phyloP scores from a whole-genome alignment of 805 yeast species.

The Metschnikowia colocasiae region DNA sequence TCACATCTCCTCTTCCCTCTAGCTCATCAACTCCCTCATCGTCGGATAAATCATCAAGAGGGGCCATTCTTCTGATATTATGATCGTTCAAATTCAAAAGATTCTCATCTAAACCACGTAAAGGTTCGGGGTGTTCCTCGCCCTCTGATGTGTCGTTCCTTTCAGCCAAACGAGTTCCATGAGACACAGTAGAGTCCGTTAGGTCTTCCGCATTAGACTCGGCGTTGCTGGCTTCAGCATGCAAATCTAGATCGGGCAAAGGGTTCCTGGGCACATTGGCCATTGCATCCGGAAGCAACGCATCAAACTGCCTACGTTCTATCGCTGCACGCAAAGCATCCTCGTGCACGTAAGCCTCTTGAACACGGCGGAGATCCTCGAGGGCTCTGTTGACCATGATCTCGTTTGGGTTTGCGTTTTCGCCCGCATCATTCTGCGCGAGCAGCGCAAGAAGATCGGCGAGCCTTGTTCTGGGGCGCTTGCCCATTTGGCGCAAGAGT shows the following conservation, averaged over 20 bases:
- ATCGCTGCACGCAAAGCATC: conserved; percentile 14
- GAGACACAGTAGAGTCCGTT: background rate
- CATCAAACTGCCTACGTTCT: conserved; percentile 11
- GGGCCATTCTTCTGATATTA: background rate
- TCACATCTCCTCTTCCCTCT: conserved; percentile 13
- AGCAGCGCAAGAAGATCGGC: conserved; percentile 30
- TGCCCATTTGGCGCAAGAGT: conserved; percentile 57
- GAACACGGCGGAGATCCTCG: conserved; percentile 15
- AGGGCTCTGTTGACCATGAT: conserved; percentile 15
- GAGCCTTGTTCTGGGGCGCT: conserved; percentile 42
- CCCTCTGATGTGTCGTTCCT: background rate
- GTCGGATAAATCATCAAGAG: conserved; percentile 5
- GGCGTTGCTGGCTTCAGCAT: background rate
- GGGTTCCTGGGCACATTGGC: background rate
- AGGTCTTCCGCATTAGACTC: background rate
- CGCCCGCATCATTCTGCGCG: conserved; percentile 4
- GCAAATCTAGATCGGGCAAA: background rate
- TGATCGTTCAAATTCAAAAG: background rate
- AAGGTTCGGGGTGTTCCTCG: background rate
- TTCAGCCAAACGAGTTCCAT: background rate
- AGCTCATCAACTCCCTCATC: conserved; percentile 17
- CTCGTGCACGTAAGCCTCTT: conserved; percentile 8
- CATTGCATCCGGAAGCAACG: conserved; percentile 2
- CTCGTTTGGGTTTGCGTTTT: conserved; percentile 1
- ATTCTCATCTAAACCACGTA: background rate